A percentile compares a stretch with the other conserved stretches of the same genome.
Evolutionary conservation across 1,139 yeast genomes (phyloP).

Genomic region (Zygosaccharomyces pseudobailii): DNA sequence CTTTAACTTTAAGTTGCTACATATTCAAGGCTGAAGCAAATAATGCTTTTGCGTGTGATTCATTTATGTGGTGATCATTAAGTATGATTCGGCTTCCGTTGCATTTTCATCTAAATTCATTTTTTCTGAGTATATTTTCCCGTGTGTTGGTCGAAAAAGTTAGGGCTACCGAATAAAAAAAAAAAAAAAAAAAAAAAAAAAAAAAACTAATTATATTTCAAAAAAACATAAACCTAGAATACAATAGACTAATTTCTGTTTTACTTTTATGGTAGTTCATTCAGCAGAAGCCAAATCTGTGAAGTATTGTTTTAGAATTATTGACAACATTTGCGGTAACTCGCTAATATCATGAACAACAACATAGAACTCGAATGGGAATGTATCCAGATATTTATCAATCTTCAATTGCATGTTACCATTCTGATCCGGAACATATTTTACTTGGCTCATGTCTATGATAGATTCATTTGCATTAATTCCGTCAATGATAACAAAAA

Average conservation of each 20-base stretch:
- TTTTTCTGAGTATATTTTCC: not conserved
- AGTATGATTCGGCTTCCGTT: no score
- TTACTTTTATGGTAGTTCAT: not conserved
- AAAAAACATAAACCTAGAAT: no score
- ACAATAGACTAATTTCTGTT: no score
- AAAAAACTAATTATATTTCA: not conserved
- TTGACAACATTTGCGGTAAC: slow-evolving; percentile 85
- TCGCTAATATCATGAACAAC: slow-evolving; percentile 86
- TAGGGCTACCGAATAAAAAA: slow-evolving; percentile 1
- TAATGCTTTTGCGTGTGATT: no score
- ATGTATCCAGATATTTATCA: slow-evolving; percentile 79
- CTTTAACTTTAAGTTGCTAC: not conserved
- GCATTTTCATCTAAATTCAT: not conserved
- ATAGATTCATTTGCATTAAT: slow-evolving; percentile 80
- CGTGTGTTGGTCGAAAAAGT: not conserved
- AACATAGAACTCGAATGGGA: slow-evolving; percentile 96
- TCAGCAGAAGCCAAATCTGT: slow-evolving; percentile 51
- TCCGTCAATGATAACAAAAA: slow-evolving; percentile 91
- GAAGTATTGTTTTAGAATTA: slow-evolving; percentile 88
- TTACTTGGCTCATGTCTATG: slow-evolving; percentile 91
- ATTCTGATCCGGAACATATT: slow-evolving; percentile 60
- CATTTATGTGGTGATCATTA: no score
- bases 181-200: not conserved
- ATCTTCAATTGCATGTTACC: slow-evolving; percentile 76
- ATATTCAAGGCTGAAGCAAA: no score